Conservation (phyloP, 148 eudicot species). For the Chenopodium suecicum region DNA sequence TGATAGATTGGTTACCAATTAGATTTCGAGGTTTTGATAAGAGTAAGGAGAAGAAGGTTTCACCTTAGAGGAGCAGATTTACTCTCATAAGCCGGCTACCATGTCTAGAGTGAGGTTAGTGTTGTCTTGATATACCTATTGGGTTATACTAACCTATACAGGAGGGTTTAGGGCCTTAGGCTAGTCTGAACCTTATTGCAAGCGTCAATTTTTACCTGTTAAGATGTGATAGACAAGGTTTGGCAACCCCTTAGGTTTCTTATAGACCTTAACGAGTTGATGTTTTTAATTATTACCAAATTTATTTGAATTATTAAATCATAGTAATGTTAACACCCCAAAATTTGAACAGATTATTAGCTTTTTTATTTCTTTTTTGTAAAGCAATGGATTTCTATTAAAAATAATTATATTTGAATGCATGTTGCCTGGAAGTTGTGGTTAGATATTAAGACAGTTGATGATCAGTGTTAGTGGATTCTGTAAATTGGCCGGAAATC, state of each 20-base stretch:
- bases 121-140: neutral
- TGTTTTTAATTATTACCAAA: neutral
- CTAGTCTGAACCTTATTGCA: neutral
- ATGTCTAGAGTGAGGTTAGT: neutral
- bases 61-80: neutral
- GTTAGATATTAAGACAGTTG: neutral
- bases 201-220: neutral
- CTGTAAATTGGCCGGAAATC: neutral
- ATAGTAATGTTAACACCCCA: neutral
- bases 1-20: neutral
- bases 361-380: neutral
- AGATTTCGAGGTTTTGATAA: no score
- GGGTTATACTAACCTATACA: neutral
- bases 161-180: neutral
- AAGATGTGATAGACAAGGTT: neutral
- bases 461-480: neutral
- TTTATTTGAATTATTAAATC: neutral
- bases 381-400: neutral
- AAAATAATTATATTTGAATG: neutral
- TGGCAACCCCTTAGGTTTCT: neutral
- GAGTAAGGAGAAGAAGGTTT: neutral
- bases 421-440: neutral
- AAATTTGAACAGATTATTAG: neutral
- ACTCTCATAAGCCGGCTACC: neutral
- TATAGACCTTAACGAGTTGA: neutral